phyloP scores from a whole-genome alignment of 495 filamentous ascomycete genomes.

The Aspergillus haitiensis region DNA sequence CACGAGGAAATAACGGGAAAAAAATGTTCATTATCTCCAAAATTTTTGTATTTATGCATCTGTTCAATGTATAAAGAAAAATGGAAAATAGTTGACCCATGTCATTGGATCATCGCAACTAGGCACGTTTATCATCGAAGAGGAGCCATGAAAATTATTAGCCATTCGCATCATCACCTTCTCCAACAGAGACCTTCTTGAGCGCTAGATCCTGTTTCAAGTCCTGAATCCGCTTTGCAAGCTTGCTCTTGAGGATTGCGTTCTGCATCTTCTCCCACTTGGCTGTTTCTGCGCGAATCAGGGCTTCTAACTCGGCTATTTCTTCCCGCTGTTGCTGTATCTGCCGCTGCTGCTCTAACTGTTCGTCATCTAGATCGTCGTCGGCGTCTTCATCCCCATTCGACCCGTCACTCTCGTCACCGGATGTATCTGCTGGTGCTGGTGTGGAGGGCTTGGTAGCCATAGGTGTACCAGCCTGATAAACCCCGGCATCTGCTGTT shows the following conservation, averaged over 20 bases:
- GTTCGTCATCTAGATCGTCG: slow-evolving; percentile 60
- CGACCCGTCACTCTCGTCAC: slow-evolving; percentile 52
- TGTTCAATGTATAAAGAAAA: background rate
- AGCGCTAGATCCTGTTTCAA: slow-evolving; percentile 49
- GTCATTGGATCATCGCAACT: slow-evolving; percentile 8
- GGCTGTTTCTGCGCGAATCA: slow-evolving; percentile 46
- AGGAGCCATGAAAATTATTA: slow-evolving; percentile 20
- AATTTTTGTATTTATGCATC: slow-evolving; percentile 7
- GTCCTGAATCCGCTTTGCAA: slow-evolving; percentile 48
- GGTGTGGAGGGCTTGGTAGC: slow-evolving; percentile 40
- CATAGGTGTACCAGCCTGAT: slow-evolving; percentile 36
- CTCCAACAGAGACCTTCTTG: slow-evolving; percentile 51
- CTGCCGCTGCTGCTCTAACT: slow-evolving; percentile 48
- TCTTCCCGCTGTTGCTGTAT: slow-evolving; percentile 52
- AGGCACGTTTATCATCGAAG: slow-evolving; percentile 15
- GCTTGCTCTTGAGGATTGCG: slow-evolving; percentile 51
- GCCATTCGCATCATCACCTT: slow-evolving; percentile 37
- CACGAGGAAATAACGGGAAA: slow-evolving; percentile 5
- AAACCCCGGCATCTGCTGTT: slow-evolving; percentile 24
- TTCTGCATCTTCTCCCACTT: slow-evolving; percentile 47
- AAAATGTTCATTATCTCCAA: background rate
- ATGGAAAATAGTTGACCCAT: background rate
- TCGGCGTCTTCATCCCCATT: slow-evolving; percentile 63
- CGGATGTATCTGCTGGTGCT: slow-evolving; percentile 43
- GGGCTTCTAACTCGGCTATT: slow-evolving; percentile 48